phyloP scores from a whole-genome alignment of 768 basidiomycete species.

The Boletus reticuloceps region DNA sequence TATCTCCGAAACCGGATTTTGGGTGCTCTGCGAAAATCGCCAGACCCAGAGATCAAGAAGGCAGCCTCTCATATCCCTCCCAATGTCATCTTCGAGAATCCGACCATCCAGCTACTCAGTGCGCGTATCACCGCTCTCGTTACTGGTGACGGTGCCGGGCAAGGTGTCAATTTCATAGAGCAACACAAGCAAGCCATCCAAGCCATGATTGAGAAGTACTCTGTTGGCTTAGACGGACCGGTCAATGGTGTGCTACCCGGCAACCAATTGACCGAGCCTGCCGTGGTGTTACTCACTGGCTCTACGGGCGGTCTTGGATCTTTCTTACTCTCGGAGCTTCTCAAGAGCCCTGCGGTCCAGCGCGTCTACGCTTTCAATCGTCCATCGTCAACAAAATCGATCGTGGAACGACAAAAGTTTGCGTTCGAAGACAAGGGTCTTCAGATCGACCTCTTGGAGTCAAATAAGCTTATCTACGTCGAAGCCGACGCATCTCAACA shows the following conservation, averaged over 20 bases:
- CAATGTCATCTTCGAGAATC: conserved; percentile 37
- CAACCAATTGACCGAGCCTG: not conserved
- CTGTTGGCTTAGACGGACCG: not conserved
- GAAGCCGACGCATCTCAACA: no score
- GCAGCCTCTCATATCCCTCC: conserved; percentile 16
- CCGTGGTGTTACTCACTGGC: conserved; percentile 16
- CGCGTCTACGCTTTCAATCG: conserved; percentile 37
- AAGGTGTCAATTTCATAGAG: not conserved
- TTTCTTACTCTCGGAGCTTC: conserved; percentile 32
- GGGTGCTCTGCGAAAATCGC: conserved; percentile 10
- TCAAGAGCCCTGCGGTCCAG: conserved; percentile 20
- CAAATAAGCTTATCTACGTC: not conserved
- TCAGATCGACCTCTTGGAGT: conserved; percentile 26
- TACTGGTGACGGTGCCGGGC: not conserved
- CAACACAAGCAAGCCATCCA: conserved; percentile 9
- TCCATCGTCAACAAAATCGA: conserved; percentile 4
- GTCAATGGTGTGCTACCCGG: not conserved
- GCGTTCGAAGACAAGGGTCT: conserved; percentile 39
- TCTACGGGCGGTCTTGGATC: conserved; percentile 44
- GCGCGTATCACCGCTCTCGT: not conserved
- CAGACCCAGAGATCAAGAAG: not conserved
- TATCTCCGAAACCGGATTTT: conserved; percentile 21
- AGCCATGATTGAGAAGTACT: conserved; percentile 41
- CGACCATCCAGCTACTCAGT: conserved; percentile 12
- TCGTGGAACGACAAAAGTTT: conserved; percentile 28